Base-by-base conservation (phyloP, 2,329 filamentous ascomycete species). In the Aspergillus sp. region DNA sequence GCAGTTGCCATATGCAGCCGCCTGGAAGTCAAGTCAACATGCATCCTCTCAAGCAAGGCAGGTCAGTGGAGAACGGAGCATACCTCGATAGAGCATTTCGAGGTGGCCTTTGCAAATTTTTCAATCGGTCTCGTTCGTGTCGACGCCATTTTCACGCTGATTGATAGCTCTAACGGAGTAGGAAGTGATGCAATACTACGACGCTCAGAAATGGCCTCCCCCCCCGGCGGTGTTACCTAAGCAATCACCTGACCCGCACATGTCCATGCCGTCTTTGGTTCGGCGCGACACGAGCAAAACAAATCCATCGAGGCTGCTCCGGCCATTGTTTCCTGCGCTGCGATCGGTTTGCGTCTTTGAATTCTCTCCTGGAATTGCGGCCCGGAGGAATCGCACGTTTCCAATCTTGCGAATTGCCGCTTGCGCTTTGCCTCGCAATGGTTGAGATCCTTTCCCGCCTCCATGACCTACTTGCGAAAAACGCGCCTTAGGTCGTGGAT, bases 1-100 rank as follows among this genome's bases (percentile, higher is more conserved):
- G 74, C 95, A 99, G 81, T 92, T 93, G 66, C 94, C 95, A 71
- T 98, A 99, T 12, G 85, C 81, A 2, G 91, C 83, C 55, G 91
- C 90, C 94, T 98, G 63, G 58, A 54, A 53, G 57, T 47, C 36
- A 32, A 45, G 58, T 63, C 66, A 65, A 67, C 56, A 54, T 58
- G 31, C 50, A 52, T 54, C 39, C 32, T 31, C 16, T 18, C 53
- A 42, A 49, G 18, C n/a, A 39, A 49, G 29, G 46, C 54, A 45
- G 12, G 45, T 7, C 20, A 7, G 9, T 39, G 45, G 12, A 26
- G 31, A 46, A 26, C 32, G 46, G 22, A 18, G 69, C 75, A 45
- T 74, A 89, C 88, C 80, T 91, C 87, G 54, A 80, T 76, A 7
- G 86, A 84, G 75, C 88, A 91, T 74, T 88, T 87, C 16, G 83